phyloP scores from a whole-genome alignment of 2,329 filamentous ascomycete species.

The Orbilia javanica region DNA sequence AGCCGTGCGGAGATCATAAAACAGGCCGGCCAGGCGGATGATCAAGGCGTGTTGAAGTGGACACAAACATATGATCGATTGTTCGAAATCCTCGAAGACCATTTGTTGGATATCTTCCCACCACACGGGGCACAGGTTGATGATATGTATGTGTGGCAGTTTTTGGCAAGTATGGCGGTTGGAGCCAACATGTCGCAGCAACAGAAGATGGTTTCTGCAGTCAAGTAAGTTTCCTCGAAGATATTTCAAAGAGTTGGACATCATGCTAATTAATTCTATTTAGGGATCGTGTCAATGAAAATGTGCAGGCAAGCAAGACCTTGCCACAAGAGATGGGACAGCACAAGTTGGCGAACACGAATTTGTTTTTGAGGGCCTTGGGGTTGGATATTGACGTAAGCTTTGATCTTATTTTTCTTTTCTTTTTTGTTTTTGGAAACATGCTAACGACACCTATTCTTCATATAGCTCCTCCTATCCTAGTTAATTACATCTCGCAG shows the following conservation, averaged over 20 bases:
- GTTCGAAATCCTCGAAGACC: constrained; percentile 87
- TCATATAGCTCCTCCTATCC: constrained; percentile 11
- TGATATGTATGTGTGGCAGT: constrained; percentile 98
- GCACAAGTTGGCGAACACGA: constrained; percentile 88
- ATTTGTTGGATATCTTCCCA: constrained; percentile 87
- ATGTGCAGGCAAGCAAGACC: constrained; percentile 87
- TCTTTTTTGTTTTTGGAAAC: background rate
- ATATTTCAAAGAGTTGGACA: background rate
- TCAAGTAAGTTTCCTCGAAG: constrained; percentile 73
- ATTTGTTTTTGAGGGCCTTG: constrained; percentile 98
- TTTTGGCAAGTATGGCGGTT: constrained; percentile 93
- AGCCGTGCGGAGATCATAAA: constrained; percentile 94
- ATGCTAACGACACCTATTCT: background rate
- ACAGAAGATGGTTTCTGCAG: constrained; percentile 90
- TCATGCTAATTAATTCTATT: constrained; percentile 20
- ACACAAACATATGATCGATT: constrained; percentile 83
- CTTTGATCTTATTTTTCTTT: background rate
- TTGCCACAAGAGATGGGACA: constrained; percentile 87
- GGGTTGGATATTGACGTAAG: constrained; percentile 87
- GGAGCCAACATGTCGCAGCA: constrained; percentile 94
- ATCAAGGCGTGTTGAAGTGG: constrained; percentile 86
- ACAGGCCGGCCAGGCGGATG: constrained; percentile 77
- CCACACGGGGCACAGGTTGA: constrained; percentile 89
- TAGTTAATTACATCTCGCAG: background rate
- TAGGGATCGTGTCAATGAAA: constrained; percentile 93